Base-by-base conservation (phyloP, 2,329 filamentous ascomycete species). In the Hypomyces perniciosus region DNA sequence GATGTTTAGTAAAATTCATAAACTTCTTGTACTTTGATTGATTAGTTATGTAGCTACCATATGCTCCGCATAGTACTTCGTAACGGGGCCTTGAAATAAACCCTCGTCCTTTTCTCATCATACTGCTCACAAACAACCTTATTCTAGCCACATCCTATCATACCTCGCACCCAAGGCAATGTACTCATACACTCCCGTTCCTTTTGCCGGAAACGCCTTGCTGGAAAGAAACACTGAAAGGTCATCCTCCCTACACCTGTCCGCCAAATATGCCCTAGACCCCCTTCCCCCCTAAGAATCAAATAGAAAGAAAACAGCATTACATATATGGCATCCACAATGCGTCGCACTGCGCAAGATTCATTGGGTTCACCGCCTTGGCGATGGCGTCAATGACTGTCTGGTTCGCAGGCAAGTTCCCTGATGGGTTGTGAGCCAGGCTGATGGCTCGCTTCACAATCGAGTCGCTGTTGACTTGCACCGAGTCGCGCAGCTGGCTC, bases 271-370 rank as follows among this genome's bases (percentile, higher is more conserved):
- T 20, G 20, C 20, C 20, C 20, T 20, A 20, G 20, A 20, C 35
- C 35, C 35, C 43, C 28, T 8, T 9, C 13, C 8, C n/a, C 44
- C 34, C 20, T 48, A 8, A 38, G 13, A 37, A 37, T 37, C 9
- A 31, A 39, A 29, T 13, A 29, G 31, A 34, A 48, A 37, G 8
- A 37, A 12, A 12, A 13, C 20, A 44, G 42, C 33, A 54, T 70
- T 76, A 97, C 64, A 97, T 73, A 74, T 95, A 99, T 27, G 90
- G 86, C 92, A 97, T 97, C 90, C 93, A 99, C 61, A 99, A 73
- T 52, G 91, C 84, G 75, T 99, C 93, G 63, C 88, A 91, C 69
- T 88, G 81, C 41, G 87, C 85, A 69, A 99, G 69, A 67, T 93
- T 90, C 73, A 88, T 84, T 1, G 93, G 93, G 70, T 96, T 95